Evolutionary conservation across 257 asterid genomes (phyloP).

Genomic region (Leonotis leonurus): DNA sequence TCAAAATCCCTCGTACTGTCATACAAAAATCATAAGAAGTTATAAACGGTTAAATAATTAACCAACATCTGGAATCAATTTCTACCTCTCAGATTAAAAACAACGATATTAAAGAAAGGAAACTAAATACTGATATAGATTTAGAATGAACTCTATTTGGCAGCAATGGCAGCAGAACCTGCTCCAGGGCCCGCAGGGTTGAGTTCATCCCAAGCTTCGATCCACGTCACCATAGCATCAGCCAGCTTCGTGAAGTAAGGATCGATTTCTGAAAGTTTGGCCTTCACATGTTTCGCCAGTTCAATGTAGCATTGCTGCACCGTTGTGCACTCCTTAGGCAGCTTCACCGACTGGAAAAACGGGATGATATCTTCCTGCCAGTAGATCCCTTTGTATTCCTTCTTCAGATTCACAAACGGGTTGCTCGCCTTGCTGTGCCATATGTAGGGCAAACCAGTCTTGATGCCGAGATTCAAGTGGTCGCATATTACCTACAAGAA

Average conservation of each 20-base stretch:
- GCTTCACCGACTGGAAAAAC: slow-evolving; percentile 46
- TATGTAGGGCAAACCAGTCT: slow-evolving; percentile 75
- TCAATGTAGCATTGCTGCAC: slow-evolving; percentile 69
- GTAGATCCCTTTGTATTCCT: slow-evolving; percentile 75
- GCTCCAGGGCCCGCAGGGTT: slow-evolving; percentile 46
- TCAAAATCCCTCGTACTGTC: slow-evolving; percentile 13
- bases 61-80: slow-evolving; percentile 6
- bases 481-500: slow-evolving; percentile 61
- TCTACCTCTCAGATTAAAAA: slow-evolving; percentile 7
- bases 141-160: slow-evolving; percentile 30
- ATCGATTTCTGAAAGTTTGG: slow-evolving; percentile 39
- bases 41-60: not conserved
- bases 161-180: slow-evolving; percentile 25
- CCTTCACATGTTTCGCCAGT: slow-evolving; percentile 62
- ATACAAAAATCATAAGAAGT: slow-evolving; percentile 13
- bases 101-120: not conserved
- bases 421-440: slow-evolving; percentile 95
- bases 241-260: slow-evolving; percentile 66
- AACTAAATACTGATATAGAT: not conserved
- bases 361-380: slow-evolving; percentile 84
- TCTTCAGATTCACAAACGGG: slow-evolving; percentile 76
- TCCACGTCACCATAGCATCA: slow-evolving; percentile 83
- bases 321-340: slow-evolving; percentile 54
- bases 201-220: slow-evolving; percentile 87
- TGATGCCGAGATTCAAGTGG: slow-evolving; percentile 57